These are phyloP conservation scores for Ophiorrhiza pumila DNA, from an alignment of 257 asterid genomes.

Conservation along the genomic window DNA sequence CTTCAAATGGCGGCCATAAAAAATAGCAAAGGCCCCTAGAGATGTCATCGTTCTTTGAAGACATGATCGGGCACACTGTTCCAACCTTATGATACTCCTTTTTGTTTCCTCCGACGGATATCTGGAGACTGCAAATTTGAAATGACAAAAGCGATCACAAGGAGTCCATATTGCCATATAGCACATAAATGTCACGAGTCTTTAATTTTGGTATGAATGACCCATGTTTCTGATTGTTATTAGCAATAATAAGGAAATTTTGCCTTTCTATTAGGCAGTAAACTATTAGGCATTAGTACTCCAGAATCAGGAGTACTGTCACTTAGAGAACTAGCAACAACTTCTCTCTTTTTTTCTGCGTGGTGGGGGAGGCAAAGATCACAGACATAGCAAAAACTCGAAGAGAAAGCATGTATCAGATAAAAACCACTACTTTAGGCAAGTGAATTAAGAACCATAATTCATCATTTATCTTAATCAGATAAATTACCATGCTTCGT, in stretches of 20 bases:
- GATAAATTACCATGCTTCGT: constrained; percentile 50
- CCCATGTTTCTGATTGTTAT: background rate
- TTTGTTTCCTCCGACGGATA: constrained; percentile 68
- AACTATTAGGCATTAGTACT: background rate
- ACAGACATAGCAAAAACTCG: background rate
- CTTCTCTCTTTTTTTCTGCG: background rate
- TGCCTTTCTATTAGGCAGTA: background rate
- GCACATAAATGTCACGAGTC: constrained; percentile 14
- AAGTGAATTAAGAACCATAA: background rate
- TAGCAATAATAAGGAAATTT: background rate
- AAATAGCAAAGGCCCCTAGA: constrained; percentile 74
- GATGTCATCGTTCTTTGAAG: constrained; percentile 67
- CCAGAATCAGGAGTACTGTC: background rate
- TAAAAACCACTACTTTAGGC: background rate
- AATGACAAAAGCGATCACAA: constrained; percentile 8
- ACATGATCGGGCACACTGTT: constrained; percentile 67
- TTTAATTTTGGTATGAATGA: background rate
- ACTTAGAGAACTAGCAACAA: background rate
- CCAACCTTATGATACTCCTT: constrained; percentile 80
- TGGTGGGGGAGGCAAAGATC: background rate
- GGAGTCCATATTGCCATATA: constrained; percentile 17
- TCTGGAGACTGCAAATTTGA: constrained; percentile 48
- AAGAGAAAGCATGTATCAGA: background rate
- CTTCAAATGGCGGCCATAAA: constrained; percentile 78
- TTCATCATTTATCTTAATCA: background rate